Base-by-base conservation (phyloP, 495 filamentous ascomycete genomes). In the Amorphotheca resinae region DNA sequence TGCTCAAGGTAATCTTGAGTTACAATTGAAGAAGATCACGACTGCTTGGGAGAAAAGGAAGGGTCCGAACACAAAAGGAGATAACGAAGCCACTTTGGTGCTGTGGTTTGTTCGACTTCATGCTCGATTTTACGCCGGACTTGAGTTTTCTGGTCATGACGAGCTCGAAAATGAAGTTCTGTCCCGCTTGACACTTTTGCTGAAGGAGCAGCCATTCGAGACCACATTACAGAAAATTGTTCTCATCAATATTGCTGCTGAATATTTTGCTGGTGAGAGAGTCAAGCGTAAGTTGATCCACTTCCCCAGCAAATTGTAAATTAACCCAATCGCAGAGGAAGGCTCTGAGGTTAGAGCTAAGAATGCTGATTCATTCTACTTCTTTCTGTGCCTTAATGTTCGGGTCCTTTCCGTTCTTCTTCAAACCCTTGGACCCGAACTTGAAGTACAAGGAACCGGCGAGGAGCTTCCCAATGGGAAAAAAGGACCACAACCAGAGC, bases 51-150 rank as follows among this genome's bases (percentile, higher is more conserved):
- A 68, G 9, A 77, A 75, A 41, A 49, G 45, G 15, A 34, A 33
- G 14, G 9, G 14, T 4, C 44, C 26, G 20, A 49, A 17, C 11
- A 35, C 38, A 15, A 48, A 44, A 20, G 37, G 12, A 1, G 44
- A 54, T 21, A 46, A 41, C 16, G 22, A 48, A n/a, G 55, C 63
- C 28, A 63, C 75, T 9, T 62, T 94, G 59, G 64, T 76, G 35
- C 77, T 69, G 26, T 93, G 80, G 82, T 95, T 95, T 51, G 74
- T 93, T 48, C 79, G 84, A 49, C 73, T 96, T 23, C 89, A 95
- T 59, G 83, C 84, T 12, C 79, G 78, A 53, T 87, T 82, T 60
- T 91, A 80, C 50, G 76, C 76, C 38, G 87, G 87, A 2, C 65
- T 65, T 33, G 61, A 72, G 26, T 77, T 89, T 53, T 59, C 70